Percentiles rank a stretch among this genome's conserved stretches.
Conservation (phyloP, 495 filamentous ascomycete species). For the Collariella sp. region DNA sequence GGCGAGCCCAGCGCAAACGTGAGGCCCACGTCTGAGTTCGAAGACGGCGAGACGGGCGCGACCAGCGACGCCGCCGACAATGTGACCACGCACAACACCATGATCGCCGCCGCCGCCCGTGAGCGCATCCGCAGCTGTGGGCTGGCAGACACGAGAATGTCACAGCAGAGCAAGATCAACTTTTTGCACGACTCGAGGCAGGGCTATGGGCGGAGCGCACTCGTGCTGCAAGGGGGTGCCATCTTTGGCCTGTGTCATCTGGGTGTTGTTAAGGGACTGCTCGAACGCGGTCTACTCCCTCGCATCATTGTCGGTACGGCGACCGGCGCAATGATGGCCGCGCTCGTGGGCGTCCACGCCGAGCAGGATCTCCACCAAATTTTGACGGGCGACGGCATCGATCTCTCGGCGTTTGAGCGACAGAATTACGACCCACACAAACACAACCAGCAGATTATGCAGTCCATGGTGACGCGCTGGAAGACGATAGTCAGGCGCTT, state of each 20-base stretch:
- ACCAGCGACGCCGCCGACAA: neutral
- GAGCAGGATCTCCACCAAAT: slow-evolving; percentile 76
- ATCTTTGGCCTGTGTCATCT: slow-evolving; percentile 90
- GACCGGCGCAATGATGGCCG: slow-evolving; percentile 84
- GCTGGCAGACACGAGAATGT: slow-evolving; percentile 35
- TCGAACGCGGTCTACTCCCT: slow-evolving; percentile 74
- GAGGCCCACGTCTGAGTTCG: neutral
- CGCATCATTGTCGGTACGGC: slow-evolving; percentile 88
- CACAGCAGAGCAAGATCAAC: slow-evolving; percentile 78
- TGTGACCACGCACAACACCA: neutral
- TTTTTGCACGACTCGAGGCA: slow-evolving; percentile 84
- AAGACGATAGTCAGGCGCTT: slow-evolving; percentile 54
- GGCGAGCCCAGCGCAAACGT: slow-evolving; percentile 4
- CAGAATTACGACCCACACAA: slow-evolving; percentile 20
- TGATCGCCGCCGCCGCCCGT: neutral
- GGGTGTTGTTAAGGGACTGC: slow-evolving; percentile 82
- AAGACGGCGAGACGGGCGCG: slow-evolving; percentile 1
- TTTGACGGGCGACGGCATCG: slow-evolving; percentile 69
- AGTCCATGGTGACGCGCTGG: slow-evolving; percentile 36
- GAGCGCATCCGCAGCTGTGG: neutral
- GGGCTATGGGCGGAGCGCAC: slow-evolving; percentile 76
- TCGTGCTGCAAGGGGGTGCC: slow-evolving; percentile 84
- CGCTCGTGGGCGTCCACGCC: slow-evolving; percentile 79
- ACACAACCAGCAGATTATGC: slow-evolving; percentile 9
- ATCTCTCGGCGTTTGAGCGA: slow-evolving; percentile 67